Percentiles rank a stretch among this genome's conserved stretches.
Conservation (phyloP, 352 stramenopile genomes). For the Chrysophaeum taylorii region DNA sequence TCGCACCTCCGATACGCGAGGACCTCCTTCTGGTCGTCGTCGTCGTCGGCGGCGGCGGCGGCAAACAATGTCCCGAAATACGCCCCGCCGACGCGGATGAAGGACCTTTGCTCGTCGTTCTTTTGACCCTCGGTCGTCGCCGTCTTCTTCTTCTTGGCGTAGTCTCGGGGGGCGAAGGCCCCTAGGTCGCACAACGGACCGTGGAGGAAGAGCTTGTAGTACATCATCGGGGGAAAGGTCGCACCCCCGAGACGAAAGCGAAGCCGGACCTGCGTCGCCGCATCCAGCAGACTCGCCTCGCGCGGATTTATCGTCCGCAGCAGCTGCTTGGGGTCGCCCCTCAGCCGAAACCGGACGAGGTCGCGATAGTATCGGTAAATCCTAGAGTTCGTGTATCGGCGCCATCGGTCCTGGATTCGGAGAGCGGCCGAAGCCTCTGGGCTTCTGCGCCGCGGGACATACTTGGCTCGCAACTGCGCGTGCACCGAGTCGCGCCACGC, state of each 20-base stretch:
- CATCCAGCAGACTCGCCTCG: conserved; percentile 60
- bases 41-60: not conserved
- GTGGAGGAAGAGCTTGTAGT: conserved; percentile 82
- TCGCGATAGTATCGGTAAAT: conserved; percentile 66
- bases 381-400: conserved; percentile 54
- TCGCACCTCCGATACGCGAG: conserved; percentile 73
- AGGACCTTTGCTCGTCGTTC: not conserved
- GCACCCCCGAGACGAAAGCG: conserved; percentile 69
- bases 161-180: conserved; percentile 74
- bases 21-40: too few relatives aligned
- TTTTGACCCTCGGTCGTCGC: conserved; percentile 11
- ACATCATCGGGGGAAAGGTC: conserved; percentile 75
- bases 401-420: conserved; percentile 52
- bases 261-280: conserved; percentile 56
- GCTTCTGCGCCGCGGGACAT: too few relatives aligned
- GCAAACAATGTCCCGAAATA: conserved; percentile 49
- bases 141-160: conserved; percentile 47
- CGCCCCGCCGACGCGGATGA: conserved; percentile 57
- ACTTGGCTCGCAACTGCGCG: conserved; percentile 9
- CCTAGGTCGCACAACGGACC: conserved; percentile 68
- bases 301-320: conserved; percentile 64
- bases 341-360: conserved; percentile 60
- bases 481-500: conserved; percentile 42
- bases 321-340: conserved; percentile 60
- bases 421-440: conserved; percentile 40